phyloP scores from a whole-genome alignment of 1,284 basidiomycete species.

The Testicularia cyperi region DNA sequence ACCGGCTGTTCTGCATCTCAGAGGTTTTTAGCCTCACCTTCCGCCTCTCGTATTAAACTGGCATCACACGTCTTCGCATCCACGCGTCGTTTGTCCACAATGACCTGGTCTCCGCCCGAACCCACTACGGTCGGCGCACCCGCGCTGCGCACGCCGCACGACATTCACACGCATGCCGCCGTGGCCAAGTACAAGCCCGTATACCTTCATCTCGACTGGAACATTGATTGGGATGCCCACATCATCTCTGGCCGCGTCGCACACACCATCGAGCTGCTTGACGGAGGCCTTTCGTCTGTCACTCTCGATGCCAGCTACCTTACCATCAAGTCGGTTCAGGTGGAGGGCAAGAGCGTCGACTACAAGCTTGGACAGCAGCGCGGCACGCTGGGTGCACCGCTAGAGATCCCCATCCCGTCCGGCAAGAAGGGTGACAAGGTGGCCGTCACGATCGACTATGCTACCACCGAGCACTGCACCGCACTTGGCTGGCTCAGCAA shows the following conservation, averaged over 20 bases:
- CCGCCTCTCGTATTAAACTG: too few species aligned
- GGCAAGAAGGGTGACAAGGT: conserved; percentile 42
- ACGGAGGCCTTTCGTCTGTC: conserved; percentile 69
- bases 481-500: conserved; percentile 93
- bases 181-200: conserved; percentile 44
- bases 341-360: conserved; percentile 65
- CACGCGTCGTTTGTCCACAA: conserved; percentile 8
- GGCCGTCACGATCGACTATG: conserved; percentile 54
- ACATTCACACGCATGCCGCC: conserved; percentile 53
- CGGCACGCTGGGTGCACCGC: conserved; percentile 61
- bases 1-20: too few species aligned
- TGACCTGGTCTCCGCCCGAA: conserved; percentile 50
- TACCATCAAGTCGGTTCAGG: conserved; percentile 67
- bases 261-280: conserved; percentile 69
- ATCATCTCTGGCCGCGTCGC: conserved; percentile 73
- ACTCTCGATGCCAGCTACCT: conserved; percentile 80
- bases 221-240: conserved; percentile 73
- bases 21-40: too few species aligned
- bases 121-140: conserved; percentile 50
- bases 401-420: conserved; percentile 60
- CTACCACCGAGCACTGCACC: conserved; percentile 75
- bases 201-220: conserved; percentile 71
- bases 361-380: conserved; percentile 65
- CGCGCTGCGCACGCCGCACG: conserved; percentile 25
- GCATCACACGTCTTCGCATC: too few species aligned